These are phyloP conservation scores for Trichoderma endophyticum DNA, from an alignment of 2,329 filamentous ascomycete species.

Conservation along the genomic window DNA sequence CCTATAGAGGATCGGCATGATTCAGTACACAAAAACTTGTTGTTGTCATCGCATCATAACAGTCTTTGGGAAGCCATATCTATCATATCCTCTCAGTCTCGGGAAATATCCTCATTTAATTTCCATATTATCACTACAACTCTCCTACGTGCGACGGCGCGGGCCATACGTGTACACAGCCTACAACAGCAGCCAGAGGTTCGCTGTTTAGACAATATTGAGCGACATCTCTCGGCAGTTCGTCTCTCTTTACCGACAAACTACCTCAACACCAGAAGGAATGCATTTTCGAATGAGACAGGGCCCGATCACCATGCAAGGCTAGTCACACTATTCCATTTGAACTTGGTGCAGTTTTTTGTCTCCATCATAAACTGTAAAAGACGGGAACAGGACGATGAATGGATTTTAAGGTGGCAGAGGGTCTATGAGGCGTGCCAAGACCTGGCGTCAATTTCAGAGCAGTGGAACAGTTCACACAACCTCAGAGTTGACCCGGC, in stretches of 20 bases:
- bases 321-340: background rate
- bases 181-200: background rate
- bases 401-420: background rate
- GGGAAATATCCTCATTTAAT: background rate
- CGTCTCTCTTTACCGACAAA: background rate
- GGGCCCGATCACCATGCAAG: background rate
- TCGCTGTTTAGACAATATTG: background rate
- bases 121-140: background rate
- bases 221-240: background rate
- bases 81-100: background rate
- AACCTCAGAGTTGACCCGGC: background rate
- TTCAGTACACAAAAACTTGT: background rate
- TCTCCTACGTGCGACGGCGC: background rate
- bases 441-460: background rate
- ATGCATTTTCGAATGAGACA: background rate
- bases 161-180: background rate
- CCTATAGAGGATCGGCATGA: background rate
- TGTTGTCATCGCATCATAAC: background rate
- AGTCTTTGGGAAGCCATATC: background rate
- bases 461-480: background rate
- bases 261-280: background rate
- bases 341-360: background rate
- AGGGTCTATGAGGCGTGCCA: background rate
- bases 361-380: background rate
- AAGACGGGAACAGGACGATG: background rate